A percentile compares a stretch with the other conserved stretches of the same genome.
phyloP scores from a whole-genome alignment of 441 rosid species.

The Pelargonium australe region DNA sequence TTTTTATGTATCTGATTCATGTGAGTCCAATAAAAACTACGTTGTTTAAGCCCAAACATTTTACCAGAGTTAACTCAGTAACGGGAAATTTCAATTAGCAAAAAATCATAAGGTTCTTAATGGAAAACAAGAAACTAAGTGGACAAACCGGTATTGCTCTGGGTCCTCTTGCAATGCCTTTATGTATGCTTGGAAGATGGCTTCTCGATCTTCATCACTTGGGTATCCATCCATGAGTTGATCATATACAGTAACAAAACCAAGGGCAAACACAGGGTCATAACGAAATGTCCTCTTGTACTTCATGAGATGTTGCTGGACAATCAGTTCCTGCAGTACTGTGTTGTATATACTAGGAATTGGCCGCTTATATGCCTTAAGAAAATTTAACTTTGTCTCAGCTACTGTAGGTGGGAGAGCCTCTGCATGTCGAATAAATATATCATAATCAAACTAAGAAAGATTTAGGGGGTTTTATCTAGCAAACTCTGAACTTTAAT shows the following conservation, averaged over 20 bases:
- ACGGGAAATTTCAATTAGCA: not conserved
- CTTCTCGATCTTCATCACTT: slow-evolving; percentile 73
- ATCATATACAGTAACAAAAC: slow-evolving; percentile 87
- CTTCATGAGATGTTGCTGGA: slow-evolving; percentile 89
- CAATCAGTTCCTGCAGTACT: slow-evolving; percentile 81
- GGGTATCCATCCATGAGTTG: slow-evolving; percentile 97
- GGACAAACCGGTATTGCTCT: slow-evolving; percentile 65
- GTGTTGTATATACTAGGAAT: slow-evolving; percentile 87
- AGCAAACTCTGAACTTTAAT: not conserved
- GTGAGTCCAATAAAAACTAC: not conserved
- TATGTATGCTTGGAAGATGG: slow-evolving; percentile 73
- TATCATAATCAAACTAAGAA: slow-evolving; percentile 12
- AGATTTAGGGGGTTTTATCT: not conserved
- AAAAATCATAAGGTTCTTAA: not conserved
- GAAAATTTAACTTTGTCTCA: slow-evolving; percentile 73
- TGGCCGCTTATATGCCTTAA: slow-evolving; percentile 72
- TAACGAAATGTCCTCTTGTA: slow-evolving; percentile 73
- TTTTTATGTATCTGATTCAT: not conserved
- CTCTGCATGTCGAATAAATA: slow-evolving; percentile 34
- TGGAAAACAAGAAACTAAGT: slow-evolving; percentile 12
- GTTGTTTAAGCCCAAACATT: not conserved
- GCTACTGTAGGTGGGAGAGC: slow-evolving; percentile 57
- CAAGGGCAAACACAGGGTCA: slow-evolving; percentile 88
- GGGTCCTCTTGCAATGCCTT: slow-evolving; percentile 83
- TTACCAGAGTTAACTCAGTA: not conserved